These are phyloP conservation scores for Phytophthora boehmeriae DNA, from an alignment of 352 stramenopile species.

Conservation along the genomic window DNA sequence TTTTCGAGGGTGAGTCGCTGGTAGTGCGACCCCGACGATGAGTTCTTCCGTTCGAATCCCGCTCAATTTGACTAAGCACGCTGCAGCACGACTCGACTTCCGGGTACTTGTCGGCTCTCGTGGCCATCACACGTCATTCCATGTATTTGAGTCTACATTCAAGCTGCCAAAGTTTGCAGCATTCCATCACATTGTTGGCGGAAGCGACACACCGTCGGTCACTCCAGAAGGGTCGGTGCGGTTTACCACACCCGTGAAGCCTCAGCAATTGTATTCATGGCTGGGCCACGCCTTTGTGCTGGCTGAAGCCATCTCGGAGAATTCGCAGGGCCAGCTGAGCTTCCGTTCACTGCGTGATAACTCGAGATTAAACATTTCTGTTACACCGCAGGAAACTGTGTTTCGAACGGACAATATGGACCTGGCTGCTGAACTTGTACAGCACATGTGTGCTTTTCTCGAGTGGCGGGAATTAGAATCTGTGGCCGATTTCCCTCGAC, in stretches of 20 bases:
- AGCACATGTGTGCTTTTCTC: slow-evolving; percentile 86
- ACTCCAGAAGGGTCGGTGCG: slow-evolving; percentile 59
- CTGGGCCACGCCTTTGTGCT: slow-evolving; percentile 71
- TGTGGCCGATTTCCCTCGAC: slow-evolving; percentile 81
- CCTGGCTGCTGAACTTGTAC: slow-evolving; percentile 85
- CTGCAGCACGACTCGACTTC: slow-evolving; percentile 66
- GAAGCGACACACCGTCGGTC: slow-evolving; percentile 22
- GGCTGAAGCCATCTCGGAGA: slow-evolving; percentile 44
- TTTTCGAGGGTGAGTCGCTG: slow-evolving; percentile 88
- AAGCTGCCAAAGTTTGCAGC: slow-evolving; percentile 87
- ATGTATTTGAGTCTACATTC: slow-evolving; percentile 87
- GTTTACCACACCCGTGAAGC: slow-evolving; percentile 75
- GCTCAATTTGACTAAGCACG: slow-evolving; percentile 71
- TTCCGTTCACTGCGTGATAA: slow-evolving; percentile 72
- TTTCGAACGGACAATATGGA: slow-evolving; percentile 88
- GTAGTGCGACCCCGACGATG: slow-evolving; percentile 63
- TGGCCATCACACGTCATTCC: slow-evolving; percentile 77
- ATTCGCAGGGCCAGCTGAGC: slow-evolving; percentile 45
- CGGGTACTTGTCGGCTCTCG: slow-evolving; percentile 84
- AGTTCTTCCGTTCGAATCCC: slow-evolving; percentile 51
- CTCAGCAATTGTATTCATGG: slow-evolving; percentile 77
- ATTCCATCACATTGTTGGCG: slow-evolving; percentile 63
- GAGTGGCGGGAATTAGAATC: slow-evolving; percentile 90
- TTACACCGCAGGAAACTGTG: slow-evolving; percentile 60
- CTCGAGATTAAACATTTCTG: slow-evolving; percentile 48